These are phyloP conservation scores for Sporothrix schenckii DNA, from an alignment of 2,329 filamentous ascomycete species.

Conservation along the genomic window DNA sequence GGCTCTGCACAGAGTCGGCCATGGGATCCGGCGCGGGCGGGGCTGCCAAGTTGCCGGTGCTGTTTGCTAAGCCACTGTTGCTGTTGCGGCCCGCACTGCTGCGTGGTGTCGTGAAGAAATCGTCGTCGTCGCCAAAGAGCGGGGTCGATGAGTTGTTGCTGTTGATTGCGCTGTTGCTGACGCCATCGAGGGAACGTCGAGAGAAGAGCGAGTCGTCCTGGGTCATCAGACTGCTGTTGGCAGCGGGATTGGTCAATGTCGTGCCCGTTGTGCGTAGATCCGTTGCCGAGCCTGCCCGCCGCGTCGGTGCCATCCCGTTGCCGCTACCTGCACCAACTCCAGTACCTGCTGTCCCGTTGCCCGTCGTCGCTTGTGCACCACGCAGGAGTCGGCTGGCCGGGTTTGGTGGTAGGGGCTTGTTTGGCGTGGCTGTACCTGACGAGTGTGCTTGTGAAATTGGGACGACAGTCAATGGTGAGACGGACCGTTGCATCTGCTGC, in stretches of 20 bases:
- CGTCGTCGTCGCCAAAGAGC: conserved; percentile 85
- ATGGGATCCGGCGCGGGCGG: conserved; percentile 61
- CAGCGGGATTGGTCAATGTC: not conserved
- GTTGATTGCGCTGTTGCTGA: not conserved
- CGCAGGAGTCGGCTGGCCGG: conserved; percentile 16
- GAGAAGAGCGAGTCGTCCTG: conserved; percentile 14
- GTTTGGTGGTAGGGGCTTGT: conserved; percentile 19
- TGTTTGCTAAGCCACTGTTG: conserved; percentile 3
- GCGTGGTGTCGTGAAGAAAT: conserved; percentile 45
- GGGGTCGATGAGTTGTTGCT: conserved; percentile 48
- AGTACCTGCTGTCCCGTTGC: not conserved
- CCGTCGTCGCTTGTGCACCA: conserved; percentile 3
- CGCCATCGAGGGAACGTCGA: conserved; percentile 70
- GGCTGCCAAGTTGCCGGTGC: conserved; percentile 21
- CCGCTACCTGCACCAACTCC: not conserved
- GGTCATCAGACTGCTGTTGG: not conserved
- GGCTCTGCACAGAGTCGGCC: conserved; percentile 72
- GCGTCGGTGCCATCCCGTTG: conserved; percentile 36
- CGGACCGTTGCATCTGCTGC: not conserved
- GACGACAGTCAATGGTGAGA: not conserved
- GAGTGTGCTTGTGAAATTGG: not conserved
- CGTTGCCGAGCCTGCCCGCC: conserved; percentile 52
- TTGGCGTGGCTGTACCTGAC: not conserved
- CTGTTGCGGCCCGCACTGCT: not conserved
- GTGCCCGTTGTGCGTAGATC: conserved; percentile 50